Evolutionary conservation across 2,329 filamentous ascomycete species (phyloP).

Genomic region (Mariannaea sp.): DNA sequence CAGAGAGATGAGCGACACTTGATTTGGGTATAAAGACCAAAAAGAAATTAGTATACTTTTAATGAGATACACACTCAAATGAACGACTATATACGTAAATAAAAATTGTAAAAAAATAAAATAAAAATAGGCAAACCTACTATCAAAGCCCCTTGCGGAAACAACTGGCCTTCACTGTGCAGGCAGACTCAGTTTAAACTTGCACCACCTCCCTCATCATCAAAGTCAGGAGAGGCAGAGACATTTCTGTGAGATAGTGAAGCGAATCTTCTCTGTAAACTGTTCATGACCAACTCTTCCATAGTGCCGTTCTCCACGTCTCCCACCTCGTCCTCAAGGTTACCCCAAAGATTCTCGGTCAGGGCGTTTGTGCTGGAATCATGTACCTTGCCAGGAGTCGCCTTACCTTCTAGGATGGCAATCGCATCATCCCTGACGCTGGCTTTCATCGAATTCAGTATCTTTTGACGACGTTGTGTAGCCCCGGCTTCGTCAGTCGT

Average conservation of each 20-base stretch:
- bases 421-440: constrained; percentile 39
- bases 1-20: neutral
- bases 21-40: too few relatives aligned
- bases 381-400: constrained; percentile 34
- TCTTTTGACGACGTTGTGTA: constrained; percentile 20
- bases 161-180: neutral
- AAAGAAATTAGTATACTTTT: too few relatives aligned
- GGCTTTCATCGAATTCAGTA: constrained; percentile 36
- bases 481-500: constrained; percentile 9
- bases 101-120: too few relatives aligned
- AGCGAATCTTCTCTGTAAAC: constrained; percentile 17
- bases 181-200: neutral
- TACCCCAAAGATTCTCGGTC: constrained; percentile 15
- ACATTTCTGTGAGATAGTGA: neutral
- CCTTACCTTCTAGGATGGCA: constrained; percentile 36
- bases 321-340: constrained; percentile 16
- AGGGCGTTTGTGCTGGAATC: constrained; percentile 41
- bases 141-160: neutral
- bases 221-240: constrained; percentile 12
- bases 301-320: constrained; percentile 14
- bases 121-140: neutral
- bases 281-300: constrained; percentile 25
- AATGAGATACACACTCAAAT: neutral
- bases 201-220: constrained; percentile 28
- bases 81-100: too few relatives aligned